Percentiles rank a stretch among this genome's conserved stretches.
Evolutionary conservation across 1,284 basidiomycete species (phyloP).

Genomic region (Trametes versicolor): DNA sequence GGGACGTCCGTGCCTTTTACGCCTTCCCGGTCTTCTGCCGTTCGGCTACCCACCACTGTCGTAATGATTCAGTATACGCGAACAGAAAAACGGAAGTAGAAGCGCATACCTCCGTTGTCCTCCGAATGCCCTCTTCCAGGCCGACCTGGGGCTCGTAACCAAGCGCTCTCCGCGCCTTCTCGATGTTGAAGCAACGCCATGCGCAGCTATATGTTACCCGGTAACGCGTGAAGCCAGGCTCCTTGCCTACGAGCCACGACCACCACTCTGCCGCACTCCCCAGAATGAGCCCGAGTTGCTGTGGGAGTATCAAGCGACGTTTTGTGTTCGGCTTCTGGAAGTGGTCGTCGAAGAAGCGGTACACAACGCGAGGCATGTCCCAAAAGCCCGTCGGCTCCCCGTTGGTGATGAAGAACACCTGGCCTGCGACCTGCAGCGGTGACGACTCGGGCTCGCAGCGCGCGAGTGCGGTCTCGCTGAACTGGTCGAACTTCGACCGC

Average conservation of each 20-base stretch:
- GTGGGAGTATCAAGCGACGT: constrained; percentile 62
- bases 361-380: constrained; percentile 92
- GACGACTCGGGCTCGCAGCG: constrained; percentile 51
- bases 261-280: constrained; percentile 82
- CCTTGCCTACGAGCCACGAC: constrained; percentile 80
- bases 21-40: constrained; percentile 36
- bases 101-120: constrained; percentile 73
- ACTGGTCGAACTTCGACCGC: constrained; percentile 80
- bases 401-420: constrained; percentile 98
- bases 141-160: constrained; percentile 95
- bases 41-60: constrained; percentile 38
- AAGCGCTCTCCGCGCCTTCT: constrained; percentile 91
- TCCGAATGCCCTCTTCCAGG: constrained; percentile 87
- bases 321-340: constrained; percentile 40
- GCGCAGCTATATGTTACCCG: constrained; percentile 83
- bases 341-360: constrained; percentile 78
- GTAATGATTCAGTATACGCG: background rate
- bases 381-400: constrained; percentile 97
- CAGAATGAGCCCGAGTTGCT: constrained; percentile 72
- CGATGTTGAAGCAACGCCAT: constrained; percentile 92
- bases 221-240: constrained; percentile 91
- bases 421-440: constrained; percentile 86
- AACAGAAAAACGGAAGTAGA: background rate
- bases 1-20: constrained; percentile 28
- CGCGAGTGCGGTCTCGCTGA: constrained; percentile 64